Evolutionary conservation across 2,329 filamentous ascomycete genomes (phyloP).

Genomic region (Pezicula rhizophila): DNA sequence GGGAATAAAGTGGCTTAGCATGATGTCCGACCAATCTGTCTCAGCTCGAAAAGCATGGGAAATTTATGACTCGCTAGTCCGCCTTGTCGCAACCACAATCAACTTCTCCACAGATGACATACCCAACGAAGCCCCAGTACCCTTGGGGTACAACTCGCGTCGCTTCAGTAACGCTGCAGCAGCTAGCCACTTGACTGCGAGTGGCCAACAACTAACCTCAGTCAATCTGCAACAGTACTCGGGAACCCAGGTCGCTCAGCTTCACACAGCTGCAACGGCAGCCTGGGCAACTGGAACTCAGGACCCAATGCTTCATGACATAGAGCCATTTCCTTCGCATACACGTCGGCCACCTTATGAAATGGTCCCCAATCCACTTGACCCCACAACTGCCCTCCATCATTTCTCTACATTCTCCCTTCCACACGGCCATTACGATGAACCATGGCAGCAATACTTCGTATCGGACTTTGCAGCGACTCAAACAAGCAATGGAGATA

Average conservation of each 20-base stretch:
- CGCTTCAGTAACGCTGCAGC: neutral
- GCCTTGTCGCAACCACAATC: slow-evolving; percentile 14
- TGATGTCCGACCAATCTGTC: slow-evolving; percentile 15
- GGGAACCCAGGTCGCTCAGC: neutral
- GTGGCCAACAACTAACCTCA: neutral
- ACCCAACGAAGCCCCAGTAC: slow-evolving; percentile 15
- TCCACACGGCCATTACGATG: slow-evolving; percentile 18
- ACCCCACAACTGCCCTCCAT: neutral
- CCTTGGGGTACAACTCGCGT: slow-evolving; percentile 13
- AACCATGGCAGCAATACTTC: slow-evolving; percentile 12
- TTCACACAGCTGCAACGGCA: neutral
- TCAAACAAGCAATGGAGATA: too few relatives aligned
- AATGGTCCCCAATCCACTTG: neutral
- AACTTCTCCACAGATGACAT: slow-evolving; percentile 12
- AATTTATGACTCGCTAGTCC: slow-evolving; percentile 19
- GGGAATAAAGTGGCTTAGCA: slow-evolving; percentile 17
- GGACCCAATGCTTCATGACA: too few relatives aligned
- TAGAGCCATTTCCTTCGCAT: too few relatives aligned
- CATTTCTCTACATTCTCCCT: neutral
- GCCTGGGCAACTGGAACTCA: slow-evolving; percentile 1
- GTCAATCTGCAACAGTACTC: slow-evolving; percentile 7
- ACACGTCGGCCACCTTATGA: neutral
- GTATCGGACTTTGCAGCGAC: neutral
- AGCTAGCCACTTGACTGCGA: neutral
- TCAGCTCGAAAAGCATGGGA: slow-evolving; percentile 23